Base-by-base conservation (phyloP, 1,139 yeast genomes). In the Candida buenavistaensis region DNA sequence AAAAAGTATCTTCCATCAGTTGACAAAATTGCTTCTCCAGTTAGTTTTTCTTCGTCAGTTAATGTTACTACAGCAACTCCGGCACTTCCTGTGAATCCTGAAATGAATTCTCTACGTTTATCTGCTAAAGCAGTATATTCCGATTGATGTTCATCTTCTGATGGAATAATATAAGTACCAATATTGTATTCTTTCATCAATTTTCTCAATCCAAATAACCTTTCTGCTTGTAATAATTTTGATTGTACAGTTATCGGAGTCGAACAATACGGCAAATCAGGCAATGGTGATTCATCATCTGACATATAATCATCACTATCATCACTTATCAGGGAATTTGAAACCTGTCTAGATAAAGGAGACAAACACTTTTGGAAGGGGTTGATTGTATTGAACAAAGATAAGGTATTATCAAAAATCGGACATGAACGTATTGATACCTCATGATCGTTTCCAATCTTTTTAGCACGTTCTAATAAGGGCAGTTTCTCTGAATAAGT, bases 101-200 rank as follows among this genome's bases (percentile, higher is more conserved):
- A 55, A 11, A 77, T 62, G 43, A 46, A 77, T 41, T 66, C 77
- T 37, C 81, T 57, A 35, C 81, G 58, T 35, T 65, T 72, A 40
- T 77, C 82, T 2, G 76, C 65, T 12, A 61, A 51, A 0, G 80
- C 67, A 1, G 80, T 72, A 43, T 74, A 68, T 42, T 77, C 82
- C 10, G 77, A 68, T 43, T 71, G 79, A 48, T 77, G 82, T 41
- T 75, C 80, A 48, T 77, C 82, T 46, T 74, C 81, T n/a, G 78
- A 70, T 2, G 82, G 81, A 6, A 77, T 59, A 21, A 77, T 64
- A 45, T 77, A 77, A 2, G 75, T 79, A 3, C 72, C 73, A 14
- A 76, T 59, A 1, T 64, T 59, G 43, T 64, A 48, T 8, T 54
- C 38, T 30, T 48, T 55, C 82, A 76, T 76, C 36, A 62, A 51